Evolutionary conservation across 2,329 filamentous ascomycete genomes (phyloP), one percentile per base, ranked within the genome.

Genomic region (Trichoderma sp.): DNA sequence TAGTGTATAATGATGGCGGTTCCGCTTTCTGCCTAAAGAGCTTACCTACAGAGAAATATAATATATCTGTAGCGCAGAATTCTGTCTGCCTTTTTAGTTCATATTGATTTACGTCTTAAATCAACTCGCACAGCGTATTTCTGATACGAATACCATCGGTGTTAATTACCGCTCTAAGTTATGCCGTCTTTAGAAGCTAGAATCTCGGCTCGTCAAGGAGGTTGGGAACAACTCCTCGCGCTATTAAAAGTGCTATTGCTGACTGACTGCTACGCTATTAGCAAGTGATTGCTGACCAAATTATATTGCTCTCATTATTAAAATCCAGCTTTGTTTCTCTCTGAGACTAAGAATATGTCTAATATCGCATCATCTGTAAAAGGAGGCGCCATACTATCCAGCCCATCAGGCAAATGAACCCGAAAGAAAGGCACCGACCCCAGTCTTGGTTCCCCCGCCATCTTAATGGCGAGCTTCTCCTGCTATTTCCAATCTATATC

Each of bases 1-100:
- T 18, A 3, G 35, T 3, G 5, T 16, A 41, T 8, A 7, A 41
- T 7, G 38, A 1, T 2, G 1, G 5, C 16, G 0, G 6, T 18
- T 41, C 6, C 8, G 6, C 38, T 18, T 41, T 41, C 38, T 7
- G 6, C 38, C 38, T 0, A 18, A 41, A 1, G 38, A 41, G 38
- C 38, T 8, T 18, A 5, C 5, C 7, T n/a, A n/a, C n/a, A n/a
- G n/a, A n/a, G n/a, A n/a, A n/a, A n/a, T n/a, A n/a, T n/a, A n/a
- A 41, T 7, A 18, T 8, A 41, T 41, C 5, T 5, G 16, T 6
- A 8, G 38, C 38, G 38, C 16, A 41, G 14, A 41, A 41, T 7
- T 3, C 38, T 41, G n/a, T n/a, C n/a, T n/a, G n/a, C n/a, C n/a
- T n/a, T n/a, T n/a, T n/a, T n/a, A n/a, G n/a, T n/a, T n/a, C n/a